phyloP scores from a whole-genome alignment of 208 protist species.

The Leishmania mexicana region DNA sequence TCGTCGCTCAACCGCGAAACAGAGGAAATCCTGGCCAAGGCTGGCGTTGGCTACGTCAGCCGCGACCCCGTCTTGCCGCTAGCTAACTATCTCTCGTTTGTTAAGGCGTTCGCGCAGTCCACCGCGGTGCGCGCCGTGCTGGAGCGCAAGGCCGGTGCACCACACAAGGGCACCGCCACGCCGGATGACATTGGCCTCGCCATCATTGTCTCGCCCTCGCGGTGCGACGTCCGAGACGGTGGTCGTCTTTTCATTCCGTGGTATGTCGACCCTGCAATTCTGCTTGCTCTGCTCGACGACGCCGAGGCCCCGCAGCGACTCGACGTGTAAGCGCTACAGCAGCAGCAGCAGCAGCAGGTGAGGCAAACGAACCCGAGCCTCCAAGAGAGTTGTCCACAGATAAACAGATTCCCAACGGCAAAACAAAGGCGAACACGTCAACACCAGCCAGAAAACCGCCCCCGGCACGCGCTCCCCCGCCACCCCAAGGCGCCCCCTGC shows the following conservation, averaged over 20 bases:
- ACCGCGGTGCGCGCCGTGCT: slow-evolving; percentile 56
- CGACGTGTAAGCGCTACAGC: background rate
- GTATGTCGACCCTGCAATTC: slow-evolving; percentile 71
- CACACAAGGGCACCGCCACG: slow-evolving; percentile 24
- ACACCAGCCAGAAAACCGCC: background rate
- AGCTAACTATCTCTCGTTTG: slow-evolving; percentile 76
- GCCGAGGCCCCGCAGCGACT: background rate
- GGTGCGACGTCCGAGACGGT: slow-evolving; percentile 81
- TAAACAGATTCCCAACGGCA: background rate
- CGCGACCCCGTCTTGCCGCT: slow-evolving; percentile 74
- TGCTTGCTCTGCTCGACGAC: slow-evolving; percentile 58
- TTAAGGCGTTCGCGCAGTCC: slow-evolving; percentile 61
- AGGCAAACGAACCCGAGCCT: background rate
- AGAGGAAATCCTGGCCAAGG: slow-evolving; percentile 41
- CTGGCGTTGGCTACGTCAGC: slow-evolving; percentile 72
- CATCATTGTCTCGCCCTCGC: slow-evolving; percentile 59
- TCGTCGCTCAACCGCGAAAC: slow-evolving; percentile 67
- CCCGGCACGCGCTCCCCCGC: too few species aligned
- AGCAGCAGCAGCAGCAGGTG: background rate
- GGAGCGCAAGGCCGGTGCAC: slow-evolving; percentile 14
- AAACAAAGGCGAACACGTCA: background rate
- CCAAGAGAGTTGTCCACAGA: background rate
- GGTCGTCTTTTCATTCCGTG: slow-evolving; percentile 80
- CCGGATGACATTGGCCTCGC: slow-evolving; percentile 50
- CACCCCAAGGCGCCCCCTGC: too few species aligned